Conservation (phyloP, 345 rosid species). For the Hibiscus mutabilis region DNA sequence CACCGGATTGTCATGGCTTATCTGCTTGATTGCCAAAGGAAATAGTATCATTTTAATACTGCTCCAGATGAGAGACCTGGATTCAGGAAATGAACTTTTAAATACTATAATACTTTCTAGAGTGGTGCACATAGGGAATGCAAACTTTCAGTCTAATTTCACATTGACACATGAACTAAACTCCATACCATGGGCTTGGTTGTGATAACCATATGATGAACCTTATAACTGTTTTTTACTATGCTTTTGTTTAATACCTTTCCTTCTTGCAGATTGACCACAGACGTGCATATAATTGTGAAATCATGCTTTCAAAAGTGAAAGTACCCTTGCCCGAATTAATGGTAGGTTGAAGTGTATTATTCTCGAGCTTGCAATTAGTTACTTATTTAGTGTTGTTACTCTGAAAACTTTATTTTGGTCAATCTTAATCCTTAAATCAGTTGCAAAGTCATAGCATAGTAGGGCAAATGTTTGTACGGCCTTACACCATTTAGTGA, state of each 20-base stretch:
- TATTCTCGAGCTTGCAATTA: not conserved
- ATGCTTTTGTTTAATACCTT: slow-evolving; percentile 2
- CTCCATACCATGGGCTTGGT: not conserved
- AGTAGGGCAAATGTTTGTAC: no score
- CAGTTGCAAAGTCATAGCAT: not conserved
- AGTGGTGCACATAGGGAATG: not conserved
- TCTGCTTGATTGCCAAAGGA: not conserved
- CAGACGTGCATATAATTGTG: slow-evolving; percentile 93
- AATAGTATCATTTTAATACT: not conserved
- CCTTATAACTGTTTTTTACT: not conserved
- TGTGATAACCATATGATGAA: not conserved
- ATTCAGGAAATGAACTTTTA: not conserved
- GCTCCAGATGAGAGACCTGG: not conserved
- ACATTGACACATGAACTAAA: not conserved
- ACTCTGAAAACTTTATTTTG: not conserved
- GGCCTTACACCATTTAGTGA: slow-evolving; percentile 14
- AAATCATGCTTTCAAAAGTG: slow-evolving; percentile 98
- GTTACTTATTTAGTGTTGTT: not conserved
- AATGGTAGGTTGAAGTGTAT: slow-evolving; percentile 47
- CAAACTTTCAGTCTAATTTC: not conserved
- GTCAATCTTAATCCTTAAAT: not conserved
- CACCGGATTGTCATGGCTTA: not conserved
- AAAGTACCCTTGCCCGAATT: slow-evolving; percentile 76
- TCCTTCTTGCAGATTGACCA: slow-evolving; percentile 68
- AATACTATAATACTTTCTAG: not conserved